phyloP scores from a whole-genome alignment of 176 grass and related monocot genomes.

The Carex parvula region DNA sequence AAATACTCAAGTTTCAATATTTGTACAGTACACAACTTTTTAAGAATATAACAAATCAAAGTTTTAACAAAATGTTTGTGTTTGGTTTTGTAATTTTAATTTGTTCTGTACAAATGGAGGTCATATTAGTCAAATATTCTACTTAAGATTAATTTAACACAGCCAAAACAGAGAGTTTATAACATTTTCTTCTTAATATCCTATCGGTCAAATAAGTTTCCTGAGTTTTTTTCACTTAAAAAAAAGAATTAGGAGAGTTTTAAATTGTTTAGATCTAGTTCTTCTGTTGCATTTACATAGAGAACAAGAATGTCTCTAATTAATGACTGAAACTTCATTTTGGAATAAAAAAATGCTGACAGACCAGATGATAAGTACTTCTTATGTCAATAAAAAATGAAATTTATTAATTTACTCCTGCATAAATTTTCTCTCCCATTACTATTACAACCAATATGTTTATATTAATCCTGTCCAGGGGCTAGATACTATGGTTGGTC shows the following conservation, averaged over 20 bases:
- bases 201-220: neutral
- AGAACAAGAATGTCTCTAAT: neutral
- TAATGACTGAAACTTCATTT: neutral
- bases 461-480: slow-evolving; percentile 36
- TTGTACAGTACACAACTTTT: neutral
- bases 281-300: neutral
- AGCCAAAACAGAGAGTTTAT: neutral
- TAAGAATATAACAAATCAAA: neutral
- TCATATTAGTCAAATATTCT: neutral
- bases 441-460: neutral
- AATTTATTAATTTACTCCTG: neutral
- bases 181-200: neutral
- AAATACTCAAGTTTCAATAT: neutral
- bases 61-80: neutral
- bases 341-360: neutral
- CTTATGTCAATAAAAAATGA: neutral
- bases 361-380: neutral
- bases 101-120: neutral
- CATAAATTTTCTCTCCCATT: neutral
- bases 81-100: neutral
- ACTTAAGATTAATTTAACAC: neutral
- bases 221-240: too few relatives aligned
- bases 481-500: slow-evolving; percentile 81
- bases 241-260: neutral
- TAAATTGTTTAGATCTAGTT: neutral